phyloP scores from a whole-genome alignment of 805 yeast species.

The Starmerella scarabaei region DNA sequence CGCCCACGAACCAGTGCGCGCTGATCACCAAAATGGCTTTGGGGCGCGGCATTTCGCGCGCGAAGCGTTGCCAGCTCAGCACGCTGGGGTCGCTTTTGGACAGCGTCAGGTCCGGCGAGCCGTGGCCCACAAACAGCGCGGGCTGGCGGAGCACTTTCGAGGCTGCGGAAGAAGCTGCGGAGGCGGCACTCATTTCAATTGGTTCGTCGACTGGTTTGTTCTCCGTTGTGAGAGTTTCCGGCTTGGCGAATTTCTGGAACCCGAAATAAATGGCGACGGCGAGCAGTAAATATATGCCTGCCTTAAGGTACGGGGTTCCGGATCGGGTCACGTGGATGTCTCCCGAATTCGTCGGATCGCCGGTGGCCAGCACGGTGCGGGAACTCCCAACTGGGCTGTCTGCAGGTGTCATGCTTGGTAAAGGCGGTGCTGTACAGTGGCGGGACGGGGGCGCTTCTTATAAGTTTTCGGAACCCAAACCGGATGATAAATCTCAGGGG shows the following conservation, averaged over 20 bases:
- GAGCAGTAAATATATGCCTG: not conserved
- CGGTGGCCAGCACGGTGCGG: too few species aligned
- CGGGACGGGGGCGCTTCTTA: too few species aligned
- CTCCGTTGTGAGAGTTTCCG: too few species aligned
- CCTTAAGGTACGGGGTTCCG: not conserved
- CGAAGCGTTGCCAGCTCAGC: constrained; percentile 13
- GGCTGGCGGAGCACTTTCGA: not conserved
- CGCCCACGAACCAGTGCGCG: constrained; percentile 20
- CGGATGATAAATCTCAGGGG: too few species aligned
- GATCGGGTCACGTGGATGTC: not conserved
- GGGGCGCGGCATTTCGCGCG: constrained; percentile 15
- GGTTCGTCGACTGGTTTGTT: too few species aligned
- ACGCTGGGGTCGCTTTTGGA: not conserved
- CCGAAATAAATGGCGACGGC: not conserved
- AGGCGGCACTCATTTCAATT: too few species aligned
- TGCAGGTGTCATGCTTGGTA: too few species aligned
- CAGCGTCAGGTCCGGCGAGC: constrained; percentile 11
- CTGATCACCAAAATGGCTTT: constrained; percentile 18
- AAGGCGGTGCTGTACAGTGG: too few species aligned
- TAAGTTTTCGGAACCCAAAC: too few species aligned
- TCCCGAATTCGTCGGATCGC: too few species aligned
- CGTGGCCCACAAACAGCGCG: constrained; percentile 12
- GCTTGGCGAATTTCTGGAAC: not conserved
- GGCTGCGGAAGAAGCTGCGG: too few species aligned
- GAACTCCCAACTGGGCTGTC: too few species aligned